Base-by-base conservation (phyloP, 2,329 filamentous ascomycete species). In the Calonectria fujianensis region DNA sequence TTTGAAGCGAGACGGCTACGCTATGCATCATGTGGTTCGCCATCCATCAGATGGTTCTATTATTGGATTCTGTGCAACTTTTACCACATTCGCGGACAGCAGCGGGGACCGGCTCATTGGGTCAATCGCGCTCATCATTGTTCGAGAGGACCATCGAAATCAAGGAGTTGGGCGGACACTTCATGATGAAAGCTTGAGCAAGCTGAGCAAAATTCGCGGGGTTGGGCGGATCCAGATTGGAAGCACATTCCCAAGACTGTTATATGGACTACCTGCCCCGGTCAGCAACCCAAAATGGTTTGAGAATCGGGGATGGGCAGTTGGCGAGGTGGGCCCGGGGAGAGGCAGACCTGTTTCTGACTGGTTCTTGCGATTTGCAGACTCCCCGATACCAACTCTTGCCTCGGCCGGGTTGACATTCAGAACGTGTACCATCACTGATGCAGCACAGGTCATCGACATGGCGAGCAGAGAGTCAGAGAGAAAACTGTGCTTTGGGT, bases 1-100 rank as follows among this genome's bases (percentile, higher is more conserved):
- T 1, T 85, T 93, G 5, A 84, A 87, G 72, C 87, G 90, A 52
- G 87, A 89, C 70, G 91, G 90, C 50, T 92, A 90, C 75, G 86
- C 87, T 11, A 89, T 89, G 84, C 90, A 92, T 81, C 91, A 90
- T 75, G 84, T 91, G 37, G 89, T 92, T 35, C 87, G 87, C 64
- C 86, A 89, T n/a, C 86, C 88, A 2, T 82, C 81, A 14, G 82
- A 81, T 10, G 71, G 72, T 13, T 84, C 86, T 45, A 77, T 90
- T 31, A 80, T 92, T 48, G 91, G 90, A 0, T 92, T 92, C 75
- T 92, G 90, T 78, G 90, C 90, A 13, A 92, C 90, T 11, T 92
- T 90, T 79, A 89, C 90, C 37, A 91, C 89, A 5, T 92, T 90
- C 81, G 87, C 88, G 59, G 89, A 91, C 76, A 87, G 87, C 75